Evolutionary conservation across 495 filamentous ascomycete species (phyloP), one percentile per base, ranked within the genome.

Genomic region (Penicillium coprophilum): DNA sequence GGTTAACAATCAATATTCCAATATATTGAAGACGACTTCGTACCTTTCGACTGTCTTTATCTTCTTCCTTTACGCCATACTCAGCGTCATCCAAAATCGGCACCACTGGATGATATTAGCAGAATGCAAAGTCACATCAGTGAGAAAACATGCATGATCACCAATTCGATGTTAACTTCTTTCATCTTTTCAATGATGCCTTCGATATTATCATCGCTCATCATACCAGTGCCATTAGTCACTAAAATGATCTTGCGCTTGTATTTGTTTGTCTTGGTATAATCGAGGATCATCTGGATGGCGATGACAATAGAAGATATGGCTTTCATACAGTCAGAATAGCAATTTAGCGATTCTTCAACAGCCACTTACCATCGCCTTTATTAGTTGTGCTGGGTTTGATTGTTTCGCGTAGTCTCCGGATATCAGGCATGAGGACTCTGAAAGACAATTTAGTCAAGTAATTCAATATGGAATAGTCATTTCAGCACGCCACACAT

Each of bases 71-170:
- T 64, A 90, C 87, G 27, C 92, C 92, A 64, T 85, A 96, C 30
- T 96, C 92, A 4, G 85, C 66, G 73, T 97, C 95, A 61, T 99
- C n/a, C 92, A 68, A 97, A 97, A 71, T 99, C 94, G 24, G 92
- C 82, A 7, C 94, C 94, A 50, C 91, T 96, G 58, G n/a, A 27
- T 12, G 43, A 43, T n/a, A 51, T 80, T 67, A 80, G 68, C 46
- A 36, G 21, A 50, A 30, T 15, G 6, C n/a, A 21, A 9, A 28
- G 36, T 9, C n/a, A 23, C 7, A 4, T 1, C 15, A 7, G 6
- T 3, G 2, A 13, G 6, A 17, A n/a, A 6, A 82, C 88, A 71
- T 68, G 94, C 92, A 98, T 71, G 19, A 97, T 70, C 10, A 85
- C 75, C 39, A 97, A 80, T 59, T 93, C 84, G 60, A 96, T 93